Conservation (phyloP, 345 rosid genomes). For the Durio zibethinus region DNA sequence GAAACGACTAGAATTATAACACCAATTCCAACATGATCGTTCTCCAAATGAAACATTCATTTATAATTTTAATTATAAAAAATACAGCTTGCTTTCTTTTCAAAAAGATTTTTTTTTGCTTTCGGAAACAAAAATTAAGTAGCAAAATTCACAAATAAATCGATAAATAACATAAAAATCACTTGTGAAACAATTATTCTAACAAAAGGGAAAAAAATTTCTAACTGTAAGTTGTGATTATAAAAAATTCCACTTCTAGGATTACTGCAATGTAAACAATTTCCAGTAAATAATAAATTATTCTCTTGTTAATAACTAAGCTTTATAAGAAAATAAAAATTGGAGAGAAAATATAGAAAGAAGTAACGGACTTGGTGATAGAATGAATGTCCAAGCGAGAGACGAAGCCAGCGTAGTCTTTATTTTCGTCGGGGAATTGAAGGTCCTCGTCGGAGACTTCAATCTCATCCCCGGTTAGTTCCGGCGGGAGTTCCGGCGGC, state of each 20-base stretch:
- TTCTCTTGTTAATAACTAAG: not conserved
- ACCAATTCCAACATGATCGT: not conserved
- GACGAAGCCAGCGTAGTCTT: slow-evolving; percentile 51
- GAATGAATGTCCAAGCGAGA: slow-evolving; percentile 56
- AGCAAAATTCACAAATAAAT: not conserved
- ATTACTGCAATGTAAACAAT: not conserved
- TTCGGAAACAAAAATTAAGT: not conserved
- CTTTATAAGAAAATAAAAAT: not conserved
- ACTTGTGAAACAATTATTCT: not conserved
- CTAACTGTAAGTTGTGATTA: not conserved
- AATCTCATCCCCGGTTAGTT: slow-evolving; percentile 59
- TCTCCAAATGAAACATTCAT: not conserved
- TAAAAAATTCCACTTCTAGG: no score
- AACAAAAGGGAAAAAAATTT: not conserved
- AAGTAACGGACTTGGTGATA: slow-evolving; percentile 42
- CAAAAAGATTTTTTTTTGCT: not conserved
- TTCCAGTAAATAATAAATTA: not conserved
- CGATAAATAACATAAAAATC: not conserved
- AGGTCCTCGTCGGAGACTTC: slow-evolving; percentile 80
- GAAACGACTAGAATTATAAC: not conserved
- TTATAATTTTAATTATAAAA: no score
- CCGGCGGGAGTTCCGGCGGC: slow-evolving; percentile 85
- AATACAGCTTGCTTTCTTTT: no score
- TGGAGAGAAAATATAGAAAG: not conserved
- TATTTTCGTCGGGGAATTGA: slow-evolving; percentile 52